Base-by-base conservation (phyloP, 73 alveolate species). In the Stentor roeselii region DNA sequence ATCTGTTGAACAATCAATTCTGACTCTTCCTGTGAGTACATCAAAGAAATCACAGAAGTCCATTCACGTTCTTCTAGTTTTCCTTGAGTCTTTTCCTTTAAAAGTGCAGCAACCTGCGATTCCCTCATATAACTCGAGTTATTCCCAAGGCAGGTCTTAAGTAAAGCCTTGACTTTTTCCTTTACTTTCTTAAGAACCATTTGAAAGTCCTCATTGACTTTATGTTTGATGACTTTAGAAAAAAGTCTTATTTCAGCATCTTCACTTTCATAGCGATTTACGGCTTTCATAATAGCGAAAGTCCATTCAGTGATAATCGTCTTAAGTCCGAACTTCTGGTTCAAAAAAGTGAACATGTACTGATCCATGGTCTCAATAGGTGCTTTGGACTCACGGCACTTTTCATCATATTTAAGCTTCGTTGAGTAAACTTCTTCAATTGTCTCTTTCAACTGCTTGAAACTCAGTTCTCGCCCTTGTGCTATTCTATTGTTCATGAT, bases 61-160 rank as follows among this genome's bases (percentile, higher is more conserved):
- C 97, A 96, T 88, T 95, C 97, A 89, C 96, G 98, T 40, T 96
- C 98, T 31, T 96, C 97, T 59, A 97, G 87, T n/a, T 75, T 83
- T 60, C 97, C 97, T 75, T 92, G 90, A 60, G 86, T 84, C 42
- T 89, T 88, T 35, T 88, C 67, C 40, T 94, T 94, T 14, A 92
- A 83, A 89, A 91, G 84, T 75, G 92, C 90, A 58, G 84, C 83
- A 60, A 97, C 87, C 82, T 97, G 99, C 30, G 92, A 59, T 82
- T 96, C 97, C 41, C 91, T 89, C 83, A 96, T 97, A 40, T 88
- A 91, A 6, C 98, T 97, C 84, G 84, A 86, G 84, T 93, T 94
- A 35, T 75, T 95, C 84, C 95, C 91, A 58, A 93, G 82, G 39
- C 83, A 76, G 60, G 83, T 83, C 39, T 88, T 93, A 32, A 95